Base-by-base conservation (phyloP, 352 stramenopile genomes). In the Globisporangium abappressorium region DNA sequence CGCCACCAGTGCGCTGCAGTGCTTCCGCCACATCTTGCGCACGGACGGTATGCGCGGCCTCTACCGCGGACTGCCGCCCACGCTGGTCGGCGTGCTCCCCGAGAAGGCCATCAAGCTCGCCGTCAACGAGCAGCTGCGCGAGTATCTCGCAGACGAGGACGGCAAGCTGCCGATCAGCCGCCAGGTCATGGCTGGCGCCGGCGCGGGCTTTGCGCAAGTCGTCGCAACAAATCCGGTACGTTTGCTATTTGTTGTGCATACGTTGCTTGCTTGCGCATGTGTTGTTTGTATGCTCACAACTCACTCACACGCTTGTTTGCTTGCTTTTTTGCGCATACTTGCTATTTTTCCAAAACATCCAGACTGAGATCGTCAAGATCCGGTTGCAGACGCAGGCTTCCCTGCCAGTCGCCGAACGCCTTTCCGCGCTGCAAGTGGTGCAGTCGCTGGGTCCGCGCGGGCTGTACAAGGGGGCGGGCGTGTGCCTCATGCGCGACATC, bases 321-420 rank as follows among this genome's bases (percentile, higher is more conserved):
- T 58, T 73, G 53, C 33, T 28, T 22, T 67, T 26, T 22, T 76
- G 51, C 56, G 12, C 12, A 43, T 43, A 12, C 14, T 9, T 15
- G 36, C 7, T 0, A 7, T 66, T 20, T 46, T 46, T 58, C 3
- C 41, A 49, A 49, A 49, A 2, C 15, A 2, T 57, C 2, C 62
- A 90, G 82, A 86, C 95, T 33, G 91, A 97, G 72, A 97, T 97
- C 65, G 87, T 94, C 55, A 97, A 97, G 82, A 97, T 97, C 69
- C 85, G 91, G 12, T 70, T 97, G 59, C 91, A 97, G 65, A 93
- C 95, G 55, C 89, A 97, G 66, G 83, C 84, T 18, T 75, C 84
- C 49, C 66, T 94, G 43, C 84, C 89, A 3, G 62, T 76, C 2
- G 84, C 78, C 34, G 74, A 95, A 66, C 85, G 86, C 51, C 69